These are phyloP conservation scores for Fusarium sp. DNA, from an alignment of 2,329 filamentous ascomycete genomes.

Conservation along the genomic window DNA sequence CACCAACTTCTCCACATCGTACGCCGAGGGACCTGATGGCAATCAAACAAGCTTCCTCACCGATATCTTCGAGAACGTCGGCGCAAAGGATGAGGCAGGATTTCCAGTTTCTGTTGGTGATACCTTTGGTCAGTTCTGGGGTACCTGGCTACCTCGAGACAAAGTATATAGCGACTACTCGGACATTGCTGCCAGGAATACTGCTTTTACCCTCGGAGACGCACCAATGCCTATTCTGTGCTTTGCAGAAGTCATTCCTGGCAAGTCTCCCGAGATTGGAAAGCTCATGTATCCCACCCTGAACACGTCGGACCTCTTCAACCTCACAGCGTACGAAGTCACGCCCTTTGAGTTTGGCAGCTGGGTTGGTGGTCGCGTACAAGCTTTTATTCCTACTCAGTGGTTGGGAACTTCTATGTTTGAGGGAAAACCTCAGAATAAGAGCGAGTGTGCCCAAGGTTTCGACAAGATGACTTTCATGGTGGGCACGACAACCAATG, in stretches of 20 bases:
- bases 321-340: slow-evolving; percentile 49
- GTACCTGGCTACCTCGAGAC: slow-evolving; percentile 35
- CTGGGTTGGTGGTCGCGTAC: slow-evolving; percentile 46
- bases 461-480: slow-evolving; percentile 50
- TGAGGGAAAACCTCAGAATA: slow-evolving; percentile 42
- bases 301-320: slow-evolving; percentile 45
- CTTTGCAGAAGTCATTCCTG: slow-evolving; percentile 46
- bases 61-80: slow-evolving; percentile 37
- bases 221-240: slow-evolving; percentile 47
- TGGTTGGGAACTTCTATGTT: slow-evolving; percentile 47
- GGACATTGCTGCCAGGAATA: slow-evolving; percentile 28
- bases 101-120: slow-evolving; percentile 45
- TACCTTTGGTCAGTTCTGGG: slow-evolving; percentile 47
- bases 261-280: slow-evolving; percentile 43
- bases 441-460: slow-evolving; percentile 44
- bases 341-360: slow-evolving; percentile 50
- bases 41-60: slow-evolving; percentile 30
- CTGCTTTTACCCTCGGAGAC: slow-evolving; percentile 33
- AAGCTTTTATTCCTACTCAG: slow-evolving; percentile 46
- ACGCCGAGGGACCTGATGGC: slow-evolving; percentile 25
- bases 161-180: slow-evolving; percentile 40
- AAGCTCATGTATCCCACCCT: slow-evolving; percentile 45
- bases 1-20: slow-evolving; percentile 41
- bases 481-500: slow-evolving; percentile 47
- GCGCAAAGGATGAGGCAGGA: slow-evolving; percentile 39